Percentiles rank a stretch among this genome's conserved stretches.
These are phyloP conservation scores for Umbellularia californica DNA, from an alignment of 164 flowering plant genomes.

Conservation along the genomic window DNA sequence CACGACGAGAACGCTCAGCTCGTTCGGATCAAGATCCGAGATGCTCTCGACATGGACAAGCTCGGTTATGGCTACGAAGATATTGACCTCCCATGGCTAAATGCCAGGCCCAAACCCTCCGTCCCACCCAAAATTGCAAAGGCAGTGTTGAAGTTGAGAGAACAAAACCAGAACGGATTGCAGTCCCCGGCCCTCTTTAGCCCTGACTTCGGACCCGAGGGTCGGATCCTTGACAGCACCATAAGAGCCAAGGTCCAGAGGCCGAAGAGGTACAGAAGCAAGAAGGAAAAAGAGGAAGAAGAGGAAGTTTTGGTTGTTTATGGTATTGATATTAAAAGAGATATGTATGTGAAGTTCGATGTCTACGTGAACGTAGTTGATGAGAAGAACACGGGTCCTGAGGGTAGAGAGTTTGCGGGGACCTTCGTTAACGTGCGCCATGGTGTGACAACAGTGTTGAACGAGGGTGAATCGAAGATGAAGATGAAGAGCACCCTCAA, in stretches of 20 bases:
- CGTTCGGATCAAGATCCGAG: conserved; percentile 18
- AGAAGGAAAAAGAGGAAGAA: conserved; percentile 7
- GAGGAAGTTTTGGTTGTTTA: conserved; percentile 18
- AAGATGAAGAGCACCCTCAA: conserved; percentile 20
- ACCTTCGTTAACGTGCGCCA: conserved; percentile 21
- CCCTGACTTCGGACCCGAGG: conserved; percentile 12
- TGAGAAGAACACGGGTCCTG: conserved; percentile 19
- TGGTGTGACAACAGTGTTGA: conserved; percentile 18
- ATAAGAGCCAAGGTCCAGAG: conserved; percentile 12
- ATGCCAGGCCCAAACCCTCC: conserved; percentile 25
- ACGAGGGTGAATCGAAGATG: conserved; percentile 11
- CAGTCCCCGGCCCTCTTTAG: neutral
- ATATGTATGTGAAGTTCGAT: conserved; percentile 26
- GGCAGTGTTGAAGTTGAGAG: conserved; percentile 16
- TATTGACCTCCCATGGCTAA: conserved; percentile 18
- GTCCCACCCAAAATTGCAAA: conserved; percentile 24
- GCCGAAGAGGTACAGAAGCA: neutral
- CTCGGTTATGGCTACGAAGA: conserved; percentile 18
- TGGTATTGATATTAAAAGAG: conserved; percentile 22
- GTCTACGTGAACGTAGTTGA: conserved; percentile 22
- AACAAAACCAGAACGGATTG: neutral
- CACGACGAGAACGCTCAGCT: conserved; percentile 10
- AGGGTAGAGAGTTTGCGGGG: conserved; percentile 28
- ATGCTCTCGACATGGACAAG: conserved; percentile 20
- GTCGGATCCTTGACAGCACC: conserved; percentile 16